Evolutionary conservation across 805 yeast species (phyloP), one percentile per base, ranked within the genome.

Genomic region (Wickerhamiella bombiphila): DNA sequence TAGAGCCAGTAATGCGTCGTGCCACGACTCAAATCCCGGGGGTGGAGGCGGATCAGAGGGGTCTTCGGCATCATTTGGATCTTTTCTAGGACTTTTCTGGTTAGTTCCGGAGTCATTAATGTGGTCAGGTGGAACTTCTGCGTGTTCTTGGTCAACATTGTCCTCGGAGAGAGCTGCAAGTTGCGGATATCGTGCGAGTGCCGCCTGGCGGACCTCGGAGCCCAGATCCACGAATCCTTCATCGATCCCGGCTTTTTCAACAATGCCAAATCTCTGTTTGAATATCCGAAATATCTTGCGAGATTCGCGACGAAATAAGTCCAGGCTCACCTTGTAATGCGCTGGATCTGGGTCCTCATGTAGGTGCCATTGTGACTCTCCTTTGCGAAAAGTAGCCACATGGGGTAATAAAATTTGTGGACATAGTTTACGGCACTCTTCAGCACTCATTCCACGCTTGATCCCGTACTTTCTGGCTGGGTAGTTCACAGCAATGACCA

Each of bases 201-300:
- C 55, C 36, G 53, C 59, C 1, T 54, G 41, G 47, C 70, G 66
- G 0, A 82, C 70, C 18, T 70, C 47, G 28, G 79, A 61, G 0
- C 96, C 94, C 29, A 91, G 56, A 58, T 91, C 96, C 47, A 91
- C 46, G 53, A 79, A 91, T 35, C 85, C 76, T 58, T 91, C 98
- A 58, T 91, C 98, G 15, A 86, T 91, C 58, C 96, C 83, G 0
- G 95, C 97, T 59, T 86, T 86, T 55, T 91, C 94, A 0, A 83
- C 82, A 13, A 67, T 48, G 40, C 72, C 77, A 52, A 88, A 80
- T 42, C 66, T 63, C 5, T 60, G 54, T 39, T 69, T 68, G 49
- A 91, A 68, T 0, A 88, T 60, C 25, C 70, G 63, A 52, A 83
- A 64, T 42, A 91, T 76, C 56, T 79, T 80, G 14, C 94, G 63